A percentile compares a stretch with the other conserved stretches of the same genome.
These are phyloP conservation scores for Rosa multiflora DNA, from an alignment of 306 rosid species.

Conservation along the genomic window DNA sequence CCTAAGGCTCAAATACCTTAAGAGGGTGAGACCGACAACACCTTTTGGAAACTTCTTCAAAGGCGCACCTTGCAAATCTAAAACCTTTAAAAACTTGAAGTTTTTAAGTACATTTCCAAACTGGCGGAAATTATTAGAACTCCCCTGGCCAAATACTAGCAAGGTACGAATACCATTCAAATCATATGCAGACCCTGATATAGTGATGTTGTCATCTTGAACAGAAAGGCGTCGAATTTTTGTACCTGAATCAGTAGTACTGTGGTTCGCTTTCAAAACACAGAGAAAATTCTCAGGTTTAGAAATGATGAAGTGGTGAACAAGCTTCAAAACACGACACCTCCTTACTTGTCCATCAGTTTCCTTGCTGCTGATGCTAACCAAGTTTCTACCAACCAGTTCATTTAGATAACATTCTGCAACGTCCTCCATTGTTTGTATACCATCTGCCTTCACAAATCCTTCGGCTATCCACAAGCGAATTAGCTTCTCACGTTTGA, in stretches of 20 bases:
- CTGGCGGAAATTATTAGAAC: neutral
- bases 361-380: neutral
- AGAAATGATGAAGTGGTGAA: neutral
- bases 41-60: neutral
- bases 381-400: constrained; percentile 6
- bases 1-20: constrained; percentile 4
- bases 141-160: neutral
- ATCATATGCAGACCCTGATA: neutral
- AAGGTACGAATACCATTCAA: neutral
- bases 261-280: neutral
- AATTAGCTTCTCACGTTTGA: constrained; percentile 17
- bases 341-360: constrained; percentile 9
- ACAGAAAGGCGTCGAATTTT: neutral
- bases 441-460: neutral
- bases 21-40: neutral
- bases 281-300: neutral
- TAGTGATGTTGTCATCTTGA: neutral
- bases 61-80: constrained; percentile 5
- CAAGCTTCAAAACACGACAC: constrained; percentile 1
- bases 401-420: neutral
- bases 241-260: neutral
- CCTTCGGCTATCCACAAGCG: constrained; percentile 9
- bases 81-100: neutral
- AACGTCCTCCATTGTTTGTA: neutral
- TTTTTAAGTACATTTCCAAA: neutral